A percentile compares a stretch with the other conserved stretches of the same genome.
These are phyloP conservation scores for Moringa oleifera DNA, from an alignment of 345 rosid genomes.

Conservation along the genomic window DNA sequence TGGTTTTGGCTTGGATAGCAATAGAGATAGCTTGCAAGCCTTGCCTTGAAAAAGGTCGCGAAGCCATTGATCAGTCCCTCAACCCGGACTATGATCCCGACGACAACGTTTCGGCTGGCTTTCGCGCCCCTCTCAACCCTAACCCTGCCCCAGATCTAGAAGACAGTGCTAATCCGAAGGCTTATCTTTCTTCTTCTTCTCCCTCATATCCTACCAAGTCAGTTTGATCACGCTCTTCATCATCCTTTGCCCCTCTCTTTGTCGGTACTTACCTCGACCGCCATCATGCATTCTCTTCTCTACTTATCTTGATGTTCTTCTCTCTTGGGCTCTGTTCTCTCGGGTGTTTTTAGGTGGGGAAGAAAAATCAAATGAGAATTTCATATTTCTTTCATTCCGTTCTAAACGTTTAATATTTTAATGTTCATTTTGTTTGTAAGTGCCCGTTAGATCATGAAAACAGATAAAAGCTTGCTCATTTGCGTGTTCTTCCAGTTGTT, in stretches of 20 bases:
- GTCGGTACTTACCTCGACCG: too few relatives aligned
- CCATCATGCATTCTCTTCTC: too few relatives aligned
- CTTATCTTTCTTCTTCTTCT: constrained; percentile 1
- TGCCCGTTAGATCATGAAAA: too few relatives aligned
- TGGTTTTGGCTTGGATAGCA: constrained; percentile 68
- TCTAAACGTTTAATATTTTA: too few relatives aligned
- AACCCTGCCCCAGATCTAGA: constrained; percentile 14
- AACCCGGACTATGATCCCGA: constrained; percentile 81
- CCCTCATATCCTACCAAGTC: constrained; percentile 28
- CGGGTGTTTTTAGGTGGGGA: too few relatives aligned
- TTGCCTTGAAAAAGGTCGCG: constrained; percentile 64
- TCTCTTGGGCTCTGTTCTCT: too few relatives aligned
- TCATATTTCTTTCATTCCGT: too few relatives aligned
- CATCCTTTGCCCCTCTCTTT: neutral
- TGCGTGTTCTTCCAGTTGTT: too few relatives aligned
- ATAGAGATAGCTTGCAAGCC: constrained; percentile 88
- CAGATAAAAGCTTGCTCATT: too few relatives aligned
- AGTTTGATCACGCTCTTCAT: constrained; percentile 15
- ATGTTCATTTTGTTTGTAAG: too few relatives aligned
- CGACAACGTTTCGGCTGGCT: constrained; percentile 27
- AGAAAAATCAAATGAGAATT: too few relatives aligned
- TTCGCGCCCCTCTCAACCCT: constrained; percentile 39
- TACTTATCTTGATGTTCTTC: too few relatives aligned
- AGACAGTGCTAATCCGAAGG: constrained; percentile 13
- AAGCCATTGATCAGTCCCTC: constrained; percentile 76